phyloP scores from a whole-genome alignment of 495 filamentous ascomycete species.

The Neurospora sp. region DNA sequence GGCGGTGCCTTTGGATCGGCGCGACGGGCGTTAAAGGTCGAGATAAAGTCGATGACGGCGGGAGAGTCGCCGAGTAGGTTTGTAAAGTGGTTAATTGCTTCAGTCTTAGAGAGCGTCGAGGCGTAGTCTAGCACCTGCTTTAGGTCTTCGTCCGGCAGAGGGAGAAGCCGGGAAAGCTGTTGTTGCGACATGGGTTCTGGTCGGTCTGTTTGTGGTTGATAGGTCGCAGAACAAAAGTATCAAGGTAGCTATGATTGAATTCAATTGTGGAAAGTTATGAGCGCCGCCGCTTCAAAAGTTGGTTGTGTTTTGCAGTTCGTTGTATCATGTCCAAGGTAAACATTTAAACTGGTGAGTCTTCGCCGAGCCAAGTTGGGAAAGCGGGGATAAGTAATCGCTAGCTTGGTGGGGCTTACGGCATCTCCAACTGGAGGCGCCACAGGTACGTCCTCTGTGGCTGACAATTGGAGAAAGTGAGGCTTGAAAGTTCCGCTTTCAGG shows the following conservation, averaged over 20 bases:
- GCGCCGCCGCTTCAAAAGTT: not conserved
- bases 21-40: slow-evolving; percentile 73
- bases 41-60: slow-evolving; percentile 81
- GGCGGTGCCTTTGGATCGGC: slow-evolving; percentile 28
- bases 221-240: too few species aligned
- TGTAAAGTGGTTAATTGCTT: slow-evolving; percentile 73
- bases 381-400: not conserved
- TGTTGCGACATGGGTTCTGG: slow-evolving; percentile 43
- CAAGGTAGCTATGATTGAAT: too few species aligned
- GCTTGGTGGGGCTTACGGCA: not conserved
- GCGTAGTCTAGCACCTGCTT: slow-evolving; percentile 75
- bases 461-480: not conserved
- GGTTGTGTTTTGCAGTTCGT: not conserved
- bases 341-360: not conserved
- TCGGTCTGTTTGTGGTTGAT: not conserved
- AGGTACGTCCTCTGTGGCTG: not conserved
- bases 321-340: not conserved
- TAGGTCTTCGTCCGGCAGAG: slow-evolving; percentile 73
- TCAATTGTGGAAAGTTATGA: not conserved
- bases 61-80: slow-evolving; percentile 82
- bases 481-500: not conserved
- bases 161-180: slow-evolving; percentile 67
- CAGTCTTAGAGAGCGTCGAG: slow-evolving; percentile 53
- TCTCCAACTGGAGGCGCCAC: not conserved
- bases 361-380: not conserved